phyloP scores from a whole-genome alignment of 352 stramenopile species.

The Phytophthora podocarpi region DNA sequence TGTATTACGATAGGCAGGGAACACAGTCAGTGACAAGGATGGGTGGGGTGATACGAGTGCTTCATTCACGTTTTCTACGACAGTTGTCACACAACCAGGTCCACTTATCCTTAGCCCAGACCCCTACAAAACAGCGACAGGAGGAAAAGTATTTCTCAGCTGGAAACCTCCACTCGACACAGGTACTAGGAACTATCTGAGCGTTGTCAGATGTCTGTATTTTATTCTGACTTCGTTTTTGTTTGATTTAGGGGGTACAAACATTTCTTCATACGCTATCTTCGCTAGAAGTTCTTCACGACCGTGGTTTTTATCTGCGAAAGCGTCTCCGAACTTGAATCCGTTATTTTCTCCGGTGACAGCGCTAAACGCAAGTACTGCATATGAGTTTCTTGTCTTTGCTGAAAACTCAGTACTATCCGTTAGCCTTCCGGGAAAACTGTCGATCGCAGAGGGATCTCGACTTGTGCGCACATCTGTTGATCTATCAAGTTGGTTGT shows the following conservation, averaged over 20 bases:
- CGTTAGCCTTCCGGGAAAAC: conserved; percentile 27
- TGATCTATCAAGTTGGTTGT: conserved; percentile 42
- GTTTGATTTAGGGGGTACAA: conserved; percentile 31
- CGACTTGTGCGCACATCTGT: conserved; percentile 38
- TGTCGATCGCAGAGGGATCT: conserved; percentile 44
- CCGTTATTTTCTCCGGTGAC: conserved; percentile 25
- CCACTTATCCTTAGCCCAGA: conserved; percentile 28
- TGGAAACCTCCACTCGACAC: conserved; percentile 59
- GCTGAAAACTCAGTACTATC: conserved; percentile 33
- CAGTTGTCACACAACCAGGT: conserved; percentile 36
- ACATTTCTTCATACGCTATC: conserved; percentile 45
- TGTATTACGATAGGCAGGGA: conserved; percentile 45
- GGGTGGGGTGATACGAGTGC: conserved; percentile 55
- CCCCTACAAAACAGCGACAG: conserved; percentile 33
- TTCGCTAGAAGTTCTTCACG: conserved; percentile 34
- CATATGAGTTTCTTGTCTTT: conserved; percentile 63
- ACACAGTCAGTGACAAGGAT: conserved; percentile 33
- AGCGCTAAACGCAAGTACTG: conserved; percentile 39
- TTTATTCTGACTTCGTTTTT: background rate
- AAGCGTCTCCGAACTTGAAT: conserved; percentile 1
- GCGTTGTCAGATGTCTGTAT: background rate
- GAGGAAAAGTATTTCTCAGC: conserved; percentile 55
- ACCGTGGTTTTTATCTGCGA: conserved; percentile 35
- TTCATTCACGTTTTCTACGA: conserved; percentile 40
- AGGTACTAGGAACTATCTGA: conserved; percentile 21